A percentile compares a stretch with the other conserved stretches of the same genome.
phyloP scores from a whole-genome alignment of 1,139 yeast genomes.

The Pichia sp. region DNA sequence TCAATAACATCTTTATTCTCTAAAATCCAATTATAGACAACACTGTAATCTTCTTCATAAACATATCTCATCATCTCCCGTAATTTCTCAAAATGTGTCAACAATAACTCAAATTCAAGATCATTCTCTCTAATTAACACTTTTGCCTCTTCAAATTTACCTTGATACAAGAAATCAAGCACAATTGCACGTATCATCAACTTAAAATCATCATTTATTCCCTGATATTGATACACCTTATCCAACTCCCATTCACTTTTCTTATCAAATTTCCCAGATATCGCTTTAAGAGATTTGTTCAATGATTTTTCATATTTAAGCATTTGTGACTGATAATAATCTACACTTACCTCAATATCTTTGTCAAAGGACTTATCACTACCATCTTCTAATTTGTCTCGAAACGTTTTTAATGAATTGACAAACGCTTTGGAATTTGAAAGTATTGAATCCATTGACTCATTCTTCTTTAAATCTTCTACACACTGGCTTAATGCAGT shows the following conservation, averaged over 20 bases:
- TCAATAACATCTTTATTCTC: background rate
- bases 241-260: constrained; percentile 30
- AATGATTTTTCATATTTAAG: constrained; percentile 26
- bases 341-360: background rate
- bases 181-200: constrained; percentile 35
- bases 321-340: constrained; percentile 9
- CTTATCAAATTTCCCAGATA: constrained; percentile 32
- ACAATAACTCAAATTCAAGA: constrained; percentile 27
- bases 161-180: constrained; percentile 40
- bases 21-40: constrained; percentile 5
- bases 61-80: constrained; percentile 16
- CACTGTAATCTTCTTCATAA: constrained; percentile 6
- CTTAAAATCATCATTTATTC: constrained; percentile 20
- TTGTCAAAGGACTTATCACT: background rate
- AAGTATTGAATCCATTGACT: constrained; percentile 30
- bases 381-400: background rate
- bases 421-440: constrained; percentile 9
- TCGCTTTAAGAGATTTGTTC: constrained; percentile 29
- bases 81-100: constrained; percentile 33
- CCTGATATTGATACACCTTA: constrained; percentile 34
- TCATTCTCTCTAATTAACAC: constrained; percentile 27
- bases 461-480: constrained; percentile 24
- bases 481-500: constrained; percentile 27
- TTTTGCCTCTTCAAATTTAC: constrained; percentile 32
- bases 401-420: background rate